These are phyloP conservation scores for Rutstroemia sp. DNA, from an alignment of 2,329 filamentous ascomycete genomes.

Conservation along the genomic window DNA sequence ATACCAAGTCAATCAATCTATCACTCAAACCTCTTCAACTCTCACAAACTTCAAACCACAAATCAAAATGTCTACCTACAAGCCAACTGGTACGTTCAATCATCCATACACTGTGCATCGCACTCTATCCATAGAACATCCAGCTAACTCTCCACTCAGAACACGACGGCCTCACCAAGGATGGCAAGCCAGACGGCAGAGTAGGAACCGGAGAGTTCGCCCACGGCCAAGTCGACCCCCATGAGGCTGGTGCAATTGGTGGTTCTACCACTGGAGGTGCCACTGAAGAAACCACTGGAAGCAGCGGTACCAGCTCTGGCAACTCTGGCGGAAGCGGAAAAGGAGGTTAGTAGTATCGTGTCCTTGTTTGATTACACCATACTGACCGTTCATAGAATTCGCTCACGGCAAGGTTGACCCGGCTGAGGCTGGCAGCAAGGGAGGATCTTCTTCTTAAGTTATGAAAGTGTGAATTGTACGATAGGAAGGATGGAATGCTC, in stretches of 20 bases:
- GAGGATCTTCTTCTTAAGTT: constrained; percentile 22
- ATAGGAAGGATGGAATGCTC: background rate
- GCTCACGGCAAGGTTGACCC: constrained; percentile 36
- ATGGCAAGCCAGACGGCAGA: constrained; percentile 35
- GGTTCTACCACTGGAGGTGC: background rate
- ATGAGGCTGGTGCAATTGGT: background rate
- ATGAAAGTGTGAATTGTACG: background rate
- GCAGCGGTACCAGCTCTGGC: background rate
- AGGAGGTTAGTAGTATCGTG: background rate
- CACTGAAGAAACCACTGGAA: background rate
- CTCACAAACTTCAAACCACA: background rate
- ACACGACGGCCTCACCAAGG: constrained; percentile 36
- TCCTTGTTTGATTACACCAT: background rate
- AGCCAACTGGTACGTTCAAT: constrained; percentile 13
- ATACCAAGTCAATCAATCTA: background rate
- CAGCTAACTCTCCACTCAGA: constrained; percentile 21
- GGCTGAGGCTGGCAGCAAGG: constrained; percentile 33
- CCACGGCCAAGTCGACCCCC: background rate
- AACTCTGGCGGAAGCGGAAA: background rate
- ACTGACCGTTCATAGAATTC: constrained; percentile 25
- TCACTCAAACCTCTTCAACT: background rate
- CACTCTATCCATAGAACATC: background rate
- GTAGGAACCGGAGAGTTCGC: constrained; percentile 31
- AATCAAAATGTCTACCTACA: constrained; percentile 15
- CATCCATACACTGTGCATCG: background rate